Percentiles rank a stretch among this genome's conserved stretches.
Evolutionary conservation across 2,329 filamentous ascomycete genomes (phyloP).

Genomic region (Ophiocordyceps camponoti-leonardi): DNA sequence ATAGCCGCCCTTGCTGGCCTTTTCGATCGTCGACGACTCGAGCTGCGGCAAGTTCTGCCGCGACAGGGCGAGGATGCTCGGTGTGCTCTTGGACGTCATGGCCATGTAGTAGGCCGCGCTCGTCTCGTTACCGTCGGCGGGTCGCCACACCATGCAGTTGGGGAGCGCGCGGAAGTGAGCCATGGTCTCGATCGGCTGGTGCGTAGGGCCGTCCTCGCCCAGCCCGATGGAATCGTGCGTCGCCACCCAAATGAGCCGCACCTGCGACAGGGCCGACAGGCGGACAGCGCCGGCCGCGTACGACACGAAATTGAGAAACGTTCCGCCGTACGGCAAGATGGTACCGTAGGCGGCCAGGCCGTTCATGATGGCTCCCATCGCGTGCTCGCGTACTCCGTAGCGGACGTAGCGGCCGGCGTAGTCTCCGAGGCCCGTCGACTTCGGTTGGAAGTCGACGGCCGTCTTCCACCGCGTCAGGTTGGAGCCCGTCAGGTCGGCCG

Average conservation of each 20-base stretch:
- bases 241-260: constrained; percentile 86
- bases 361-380: constrained; percentile 86
- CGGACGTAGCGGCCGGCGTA: constrained; percentile 84
- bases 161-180: constrained; percentile 96
- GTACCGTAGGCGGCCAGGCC: constrained; percentile 91
- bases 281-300: constrained; percentile 93
- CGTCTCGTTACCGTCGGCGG: constrained; percentile 95
- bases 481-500: constrained; percentile 92
- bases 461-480: constrained; percentile 98
- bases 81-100: constrained; percentile 75
- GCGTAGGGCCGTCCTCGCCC: constrained; percentile 94
- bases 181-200: constrained; percentile 97
- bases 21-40: constrained; percentile 80
- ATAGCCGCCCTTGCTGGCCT: constrained; percentile 89
- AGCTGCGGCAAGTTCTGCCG: constrained; percentile 98
- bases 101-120: constrained; percentile 95
- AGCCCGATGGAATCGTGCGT: constrained; percentile 99
- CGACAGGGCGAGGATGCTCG: constrained; percentile 84
- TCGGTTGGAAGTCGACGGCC: constrained; percentile 93
- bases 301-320: constrained; percentile 98
- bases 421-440: constrained; percentile 68
- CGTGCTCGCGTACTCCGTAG: constrained; percentile 85
- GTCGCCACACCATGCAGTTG: constrained; percentile 99
- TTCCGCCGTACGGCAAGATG: constrained; percentile 83
- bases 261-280: constrained; percentile 78